These are phyloP conservation scores for Boletus coccyginus DNA, from an alignment of 768 basidiomycete genomes.

Conservation along the genomic window DNA sequence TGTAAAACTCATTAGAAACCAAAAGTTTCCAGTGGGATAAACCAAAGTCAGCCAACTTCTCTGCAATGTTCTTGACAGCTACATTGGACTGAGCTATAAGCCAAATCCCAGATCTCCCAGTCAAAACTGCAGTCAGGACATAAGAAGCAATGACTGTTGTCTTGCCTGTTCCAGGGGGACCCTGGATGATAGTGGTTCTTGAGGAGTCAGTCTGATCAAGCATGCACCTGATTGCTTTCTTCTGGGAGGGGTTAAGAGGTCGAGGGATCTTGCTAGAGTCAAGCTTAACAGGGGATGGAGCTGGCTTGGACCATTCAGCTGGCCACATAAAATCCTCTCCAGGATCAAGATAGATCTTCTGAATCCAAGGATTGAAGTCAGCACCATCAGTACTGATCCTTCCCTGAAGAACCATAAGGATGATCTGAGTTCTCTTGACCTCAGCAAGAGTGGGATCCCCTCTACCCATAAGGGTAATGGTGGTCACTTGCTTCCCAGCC, in stretches of 20 bases:
- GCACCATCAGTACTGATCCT: slow-evolving; percentile 19
- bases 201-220: slow-evolving; percentile 32
- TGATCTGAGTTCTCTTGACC: slow-evolving; percentile 31
- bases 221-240: slow-evolving; percentile 36
- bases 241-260: slow-evolving; percentile 41
- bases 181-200: slow-evolving; percentile 39
- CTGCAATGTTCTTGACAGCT: slow-evolving; percentile 87
- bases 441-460: slow-evolving; percentile 62
- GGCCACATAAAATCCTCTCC: slow-evolving; percentile 37
- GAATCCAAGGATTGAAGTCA: slow-evolving; percentile 37
- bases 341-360: slow-evolving; percentile 32
- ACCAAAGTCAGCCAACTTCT: slow-evolving; percentile 59
- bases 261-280: slow-evolving; percentile 15
- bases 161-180: slow-evolving; percentile 71
- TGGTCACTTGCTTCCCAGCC: slow-evolving; percentile 29
- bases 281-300: slow-evolving; percentile 17
- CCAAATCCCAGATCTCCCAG: slow-evolving; percentile 58
- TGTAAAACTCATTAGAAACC: slow-evolving; percentile 68
- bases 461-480: slow-evolving; percentile 50
- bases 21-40: slow-evolving; percentile 62
- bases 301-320: slow-evolving; percentile 26
- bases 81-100: slow-evolving; percentile 84
- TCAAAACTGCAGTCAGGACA: slow-evolving; percentile 46
- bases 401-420: slow-evolving; percentile 39
- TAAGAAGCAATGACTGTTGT: slow-evolving; percentile 69